phyloP scores from a whole-genome alignment of 176 grass and related monocot genomes.

The Cenchrus purpureus region DNA sequence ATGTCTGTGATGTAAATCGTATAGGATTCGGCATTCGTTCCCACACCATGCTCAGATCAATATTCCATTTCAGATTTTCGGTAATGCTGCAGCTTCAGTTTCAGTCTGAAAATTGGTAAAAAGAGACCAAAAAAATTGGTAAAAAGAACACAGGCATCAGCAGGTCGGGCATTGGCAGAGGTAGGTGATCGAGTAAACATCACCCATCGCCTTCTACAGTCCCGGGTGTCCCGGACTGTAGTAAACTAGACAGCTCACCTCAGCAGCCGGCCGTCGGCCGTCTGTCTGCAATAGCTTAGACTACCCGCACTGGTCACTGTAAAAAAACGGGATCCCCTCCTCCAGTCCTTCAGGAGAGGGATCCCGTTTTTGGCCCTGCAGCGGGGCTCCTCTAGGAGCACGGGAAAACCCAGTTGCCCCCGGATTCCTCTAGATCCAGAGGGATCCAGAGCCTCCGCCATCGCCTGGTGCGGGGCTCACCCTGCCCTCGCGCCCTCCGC shows the following conservation, averaged over 20 bases:
- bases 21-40: constrained; percentile 38
- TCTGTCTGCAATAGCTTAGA: background rate
- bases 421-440: too few relatives aligned
- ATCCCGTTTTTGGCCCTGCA: too few relatives aligned
- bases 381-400: too few relatives aligned
- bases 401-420: too few relatives aligned
- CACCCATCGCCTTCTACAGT: constrained; percentile 6
- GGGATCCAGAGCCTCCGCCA: too few relatives aligned
- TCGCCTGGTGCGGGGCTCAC: too few relatives aligned
- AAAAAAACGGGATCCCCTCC: too few relatives aligned
- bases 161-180: background rate
- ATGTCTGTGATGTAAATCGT: constrained; percentile 18
- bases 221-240: background rate
- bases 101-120: background rate
- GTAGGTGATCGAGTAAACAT: background rate
- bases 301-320: background rate
- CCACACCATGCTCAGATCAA: background rate
- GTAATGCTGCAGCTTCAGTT: background rate
- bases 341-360: too few relatives aligned
- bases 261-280: constrained; percentile 10
- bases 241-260: constrained; percentile 32
- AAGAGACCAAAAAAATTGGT: background rate
- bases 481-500: too few relatives aligned
- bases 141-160: background rate
- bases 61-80: background rate